Base-by-base conservation (phyloP, 176 grass and related monocot genomes). In the Alopecurus myosuroides region DNA sequence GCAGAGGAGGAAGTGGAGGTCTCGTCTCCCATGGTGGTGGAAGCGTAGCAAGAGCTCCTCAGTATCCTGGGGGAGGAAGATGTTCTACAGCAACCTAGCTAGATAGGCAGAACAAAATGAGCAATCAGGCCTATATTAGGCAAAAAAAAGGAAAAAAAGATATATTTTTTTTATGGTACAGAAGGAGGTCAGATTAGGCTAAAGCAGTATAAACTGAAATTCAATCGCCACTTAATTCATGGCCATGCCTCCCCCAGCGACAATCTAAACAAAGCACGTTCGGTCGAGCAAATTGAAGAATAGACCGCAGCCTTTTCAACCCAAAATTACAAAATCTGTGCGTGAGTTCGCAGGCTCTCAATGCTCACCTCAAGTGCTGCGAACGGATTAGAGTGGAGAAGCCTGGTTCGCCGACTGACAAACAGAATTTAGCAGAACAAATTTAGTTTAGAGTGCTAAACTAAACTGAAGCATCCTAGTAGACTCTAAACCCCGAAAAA, bases 41-140 rank as follows among this genome's bases (percentile, higher is more conserved):
- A 74, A 19, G 86, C 72, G 55, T 77, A 36, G 71, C 82, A 81
- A 28, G 11, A 74, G 2, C 73, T 81, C 49, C 55, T 73, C 35
- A 23, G 42, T 29, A 68, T 10, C 82, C 81, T 67, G 33, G 40
- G 13, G 10, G 82, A 81, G 81, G 76, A 85, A 85, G 87, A 63
- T 49, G 79, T 67, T 90, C 89, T 91, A 77, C 87, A 88, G 41
- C 75, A 77, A 85, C 91, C 95, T 98, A 81, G 69, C 90, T 92
- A 93, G 84, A 83, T 85, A 73, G 71, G 81, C 58, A 89, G 41
- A 28, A 74, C 31, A 31, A 85, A 66, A 66, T 41, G 5, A 89
- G 74, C 67, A 39, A 67, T 39, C 6, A 44, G 13, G 22, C n/a
- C 41, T 33, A 64, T n/a, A 86, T 79, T 74, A 35, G 35, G 18